Base-by-base conservation (phyloP, 345 rosid species). In the Punica granatum region DNA sequence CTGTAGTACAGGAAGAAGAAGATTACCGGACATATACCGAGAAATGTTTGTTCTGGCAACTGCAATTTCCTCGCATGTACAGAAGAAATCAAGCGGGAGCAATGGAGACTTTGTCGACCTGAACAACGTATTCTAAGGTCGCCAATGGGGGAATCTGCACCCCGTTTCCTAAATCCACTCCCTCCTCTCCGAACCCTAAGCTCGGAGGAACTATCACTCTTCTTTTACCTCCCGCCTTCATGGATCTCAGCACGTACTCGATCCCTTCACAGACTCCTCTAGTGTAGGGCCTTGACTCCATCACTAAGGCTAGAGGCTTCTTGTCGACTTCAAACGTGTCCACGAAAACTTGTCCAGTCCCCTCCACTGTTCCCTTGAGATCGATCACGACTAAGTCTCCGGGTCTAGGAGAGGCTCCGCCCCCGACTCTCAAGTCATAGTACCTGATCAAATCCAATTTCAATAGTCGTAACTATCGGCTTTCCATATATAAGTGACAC, bases 181-280 rank as follows among this genome's bases (percentile, higher is more conserved):
- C 96, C 5, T 83, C 72, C 65, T 86, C 92, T 72, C 96, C 88
- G 69, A 86, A 93, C 49, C 91, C 97, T 46, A 90, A 75, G 35
- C 60, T 78, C 10, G 92, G 74, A 76, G 94, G 98, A 67, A 90
- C 74, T 25, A 85, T 82, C 9, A 89, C 87, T 82, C 87, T 87
- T 48, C 96, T 82, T 77, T 82, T 89, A 49, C 96, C 98, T 60
- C 98, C 97, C 0, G 85, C 90, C 73, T 82, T 93, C 92, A 89
- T 93, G 30, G 89, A 82, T 74, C 88, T 85, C 76, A 93, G 49
- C 18, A 76, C 79, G 66, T 80, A 80, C 44, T 93, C 97, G 48
- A 89, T 31, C 13, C 97, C 98, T 81, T 87, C 86, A 62, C 97
- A 93, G 81, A 90, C 66, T 51, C 97, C 98, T 64, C 81, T 90